Evolutionary conservation across 805 yeast genomes (phyloP).

Genomic region (Yamadazyma philogaea): DNA sequence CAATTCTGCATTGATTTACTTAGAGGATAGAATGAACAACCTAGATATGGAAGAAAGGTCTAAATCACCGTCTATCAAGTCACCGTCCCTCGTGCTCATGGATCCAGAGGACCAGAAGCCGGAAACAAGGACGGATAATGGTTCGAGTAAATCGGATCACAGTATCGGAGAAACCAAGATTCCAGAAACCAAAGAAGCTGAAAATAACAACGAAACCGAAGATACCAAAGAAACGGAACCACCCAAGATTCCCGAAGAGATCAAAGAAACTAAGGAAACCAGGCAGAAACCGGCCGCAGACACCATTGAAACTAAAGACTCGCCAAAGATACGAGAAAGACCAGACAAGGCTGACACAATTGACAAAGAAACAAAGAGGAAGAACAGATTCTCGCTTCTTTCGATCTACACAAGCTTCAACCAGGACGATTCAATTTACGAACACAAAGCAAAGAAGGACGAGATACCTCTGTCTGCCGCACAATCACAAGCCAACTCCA

Average conservation of each 20-base stretch:
- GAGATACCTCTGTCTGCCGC: not conserved
- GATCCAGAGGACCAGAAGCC: not conserved
- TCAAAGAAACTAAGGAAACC: not conserved
- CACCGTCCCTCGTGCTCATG: not conserved
- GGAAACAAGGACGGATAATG: not conserved
- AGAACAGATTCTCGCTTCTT: slow-evolving; percentile 42
- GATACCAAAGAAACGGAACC: not conserved
- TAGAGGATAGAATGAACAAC: slow-evolving; percentile 44
- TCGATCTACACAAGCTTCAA: slow-evolving; percentile 39
- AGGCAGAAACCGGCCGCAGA: not conserved
- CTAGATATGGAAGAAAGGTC: slow-evolving; percentile 15
- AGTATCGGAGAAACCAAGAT: not conserved
- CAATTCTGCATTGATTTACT: slow-evolving; percentile 39
- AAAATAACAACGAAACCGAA: not conserved
- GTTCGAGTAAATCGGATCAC: not conserved
- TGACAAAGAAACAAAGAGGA: slow-evolving; percentile 33
- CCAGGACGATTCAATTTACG: slow-evolving; percentile 7
- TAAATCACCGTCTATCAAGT: not conserved
- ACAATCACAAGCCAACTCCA: slow-evolving; percentile 23
- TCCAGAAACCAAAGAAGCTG: not conserved
- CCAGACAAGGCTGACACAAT: slow-evolving; percentile 13
- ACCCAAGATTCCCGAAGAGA: not conserved
- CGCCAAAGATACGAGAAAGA: slow-evolving; percentile 14
- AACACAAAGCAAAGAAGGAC: slow-evolving; percentile 4
- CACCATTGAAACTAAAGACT: not conserved